Base-by-base conservation (phyloP, 73 alveolate genomes). In the Durusdinium trenchii region DNA sequence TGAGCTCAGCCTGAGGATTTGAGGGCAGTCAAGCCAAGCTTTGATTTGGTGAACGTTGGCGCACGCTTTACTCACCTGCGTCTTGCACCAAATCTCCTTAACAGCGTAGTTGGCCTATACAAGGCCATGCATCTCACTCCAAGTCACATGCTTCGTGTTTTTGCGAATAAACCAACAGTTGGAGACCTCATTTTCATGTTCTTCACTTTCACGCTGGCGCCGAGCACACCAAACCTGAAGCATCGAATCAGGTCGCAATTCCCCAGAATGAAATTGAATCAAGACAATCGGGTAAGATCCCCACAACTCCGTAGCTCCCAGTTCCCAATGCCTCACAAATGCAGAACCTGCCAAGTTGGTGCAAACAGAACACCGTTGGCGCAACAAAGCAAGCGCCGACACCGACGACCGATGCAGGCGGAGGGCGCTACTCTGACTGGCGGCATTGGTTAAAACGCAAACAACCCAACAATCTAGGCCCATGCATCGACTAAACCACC, bases 171-270 rank as follows among this genome's bases (percentile, higher is more conserved):
- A 28, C 30, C 48, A 48, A 48, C 92, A n/a, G 46, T 35, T 82
- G 35, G 12, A 42, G 38, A 54, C 64, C n/a, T 47, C 38, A 14
- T 78, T 57, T 28, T 7, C 50, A 47, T 82, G 14, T 47, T 2
- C n/a, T 46, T 61, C 43, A 50, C 62, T n/a, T n/a, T n/a, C 83
- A 89, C 46, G 54, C 73, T 20, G 75, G 35, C 28, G 46, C n/a
- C 43, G 96, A 89, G 96, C 96, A 46, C 96, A 89, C 96, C 96
- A 89, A 48, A 89, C 96, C 96, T 89, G 9, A 36, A 0, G n/a
- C n/a, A n/a, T n/a, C n/a, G n/a, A n/a, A n/a, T n/a, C n/a, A n/a
- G n/a, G n/a, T n/a, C n/a, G n/a, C n/a, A n/a, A n/a, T n/a, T n/a
- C n/a, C n/a, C n/a, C n/a, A n/a, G n/a, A n/a, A n/a, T n/a, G n/a